Evolutionary conservation across 2,329 filamentous ascomycete species (phyloP).

Genomic region (Colletotrichum eremochloae): DNA sequence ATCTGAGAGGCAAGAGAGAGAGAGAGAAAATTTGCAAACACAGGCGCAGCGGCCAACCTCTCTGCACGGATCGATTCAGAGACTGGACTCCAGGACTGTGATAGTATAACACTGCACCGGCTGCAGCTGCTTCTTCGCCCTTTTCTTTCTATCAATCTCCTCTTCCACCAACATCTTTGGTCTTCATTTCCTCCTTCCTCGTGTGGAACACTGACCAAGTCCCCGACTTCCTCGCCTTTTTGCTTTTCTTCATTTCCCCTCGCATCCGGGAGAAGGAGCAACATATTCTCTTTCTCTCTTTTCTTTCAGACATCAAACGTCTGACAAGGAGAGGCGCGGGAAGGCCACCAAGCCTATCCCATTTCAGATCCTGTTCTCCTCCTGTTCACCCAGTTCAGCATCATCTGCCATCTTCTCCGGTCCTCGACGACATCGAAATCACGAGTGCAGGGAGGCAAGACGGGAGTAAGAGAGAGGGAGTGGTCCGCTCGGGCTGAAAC

Average conservation of each 20-base stretch:
- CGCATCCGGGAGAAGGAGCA: conserved; percentile 2
- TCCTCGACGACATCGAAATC: not conserved
- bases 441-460: not conserved
- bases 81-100: conserved; percentile 7
- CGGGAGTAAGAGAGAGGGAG: not conserved
- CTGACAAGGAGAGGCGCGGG: conserved; percentile 38
- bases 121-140: conserved; percentile 33
- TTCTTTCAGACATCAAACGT: conserved; percentile 39
- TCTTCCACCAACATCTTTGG: conserved; percentile 1
- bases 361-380: conserved; percentile 6
- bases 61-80: conserved; percentile 22
- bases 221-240: not conserved
- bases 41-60: not conserved
- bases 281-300: conserved; percentile 17
- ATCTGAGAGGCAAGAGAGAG: conserved; percentile 1
- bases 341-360: not conserved
- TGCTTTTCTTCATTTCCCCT: not conserved
- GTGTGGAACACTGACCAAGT: conserved; percentile 26
- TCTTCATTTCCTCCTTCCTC: not conserved
- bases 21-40: conserved; percentile 5
- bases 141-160: not conserved
- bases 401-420: not conserved
- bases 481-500: conserved; percentile 15
- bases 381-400: not conserved
- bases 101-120: conserved; percentile 37